A percentile compares a stretch with the other conserved stretches of the same genome.
These are phyloP conservation scores for Dioscorea cayenensis DNA, from an alignment of 116 monocot genomes.

Conservation along the genomic window DNA sequence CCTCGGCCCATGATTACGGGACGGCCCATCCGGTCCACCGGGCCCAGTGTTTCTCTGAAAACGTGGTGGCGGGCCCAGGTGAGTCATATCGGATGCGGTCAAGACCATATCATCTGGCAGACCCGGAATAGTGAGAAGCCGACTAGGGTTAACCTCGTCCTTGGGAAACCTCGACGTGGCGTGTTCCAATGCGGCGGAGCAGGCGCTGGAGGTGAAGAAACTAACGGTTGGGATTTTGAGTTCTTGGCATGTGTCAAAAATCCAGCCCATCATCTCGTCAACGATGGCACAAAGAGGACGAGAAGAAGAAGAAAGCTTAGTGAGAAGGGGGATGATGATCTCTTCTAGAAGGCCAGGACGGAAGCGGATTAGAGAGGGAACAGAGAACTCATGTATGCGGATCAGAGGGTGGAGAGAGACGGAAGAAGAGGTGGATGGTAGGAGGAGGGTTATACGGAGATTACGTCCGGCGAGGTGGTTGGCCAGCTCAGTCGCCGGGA, in stretches of 20 bases:
- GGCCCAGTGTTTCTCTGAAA: too few relatives aligned
- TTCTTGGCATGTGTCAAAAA: constrained; percentile 8
- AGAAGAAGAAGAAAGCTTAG: background rate
- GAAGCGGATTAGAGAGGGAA: constrained; percentile 9
- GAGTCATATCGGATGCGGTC: constrained; percentile 6
- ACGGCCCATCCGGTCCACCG: background rate
- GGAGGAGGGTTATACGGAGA: constrained; percentile 37
- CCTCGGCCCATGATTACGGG: constrained; percentile 3
- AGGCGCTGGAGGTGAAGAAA: constrained; percentile 66
- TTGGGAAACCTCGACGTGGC: constrained; percentile 1
- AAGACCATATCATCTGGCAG: constrained; percentile 29
- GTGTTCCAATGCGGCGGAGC: constrained; percentile 35
- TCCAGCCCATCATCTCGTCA: constrained; percentile 43
- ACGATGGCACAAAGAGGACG: constrained; percentile 35
- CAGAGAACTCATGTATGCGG: constrained; percentile 14
- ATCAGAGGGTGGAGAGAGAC: constrained; percentile 37
- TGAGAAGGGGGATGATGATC: constrained; percentile 13
- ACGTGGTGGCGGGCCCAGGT: background rate
- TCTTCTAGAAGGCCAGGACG: constrained; percentile 6
- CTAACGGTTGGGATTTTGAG: constrained; percentile 29
- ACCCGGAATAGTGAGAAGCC: constrained; percentile 17
- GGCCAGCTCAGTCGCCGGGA: constrained; percentile 59
- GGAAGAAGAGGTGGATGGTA: constrained; percentile 20
- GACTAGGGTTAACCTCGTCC: constrained; percentile 1
- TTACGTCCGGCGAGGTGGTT: constrained; percentile 38